These are phyloP conservation scores for Daldinia vernicosa DNA, from an alignment of 495 filamentous ascomycete species.

Conservation along the genomic window DNA sequence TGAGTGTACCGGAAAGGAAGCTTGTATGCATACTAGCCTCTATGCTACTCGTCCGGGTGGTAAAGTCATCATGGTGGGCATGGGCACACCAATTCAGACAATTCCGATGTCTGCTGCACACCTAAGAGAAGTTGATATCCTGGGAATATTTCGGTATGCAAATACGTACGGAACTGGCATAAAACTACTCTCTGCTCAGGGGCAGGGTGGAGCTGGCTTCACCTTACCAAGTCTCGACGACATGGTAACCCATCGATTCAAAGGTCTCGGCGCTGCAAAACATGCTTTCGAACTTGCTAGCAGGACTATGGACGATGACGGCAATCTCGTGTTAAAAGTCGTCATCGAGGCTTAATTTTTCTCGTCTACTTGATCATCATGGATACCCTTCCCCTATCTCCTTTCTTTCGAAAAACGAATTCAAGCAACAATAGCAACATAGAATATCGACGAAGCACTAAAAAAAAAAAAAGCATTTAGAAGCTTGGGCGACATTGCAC, in stretches of 20 bases:
- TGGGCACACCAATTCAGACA: slow-evolving; percentile 92
- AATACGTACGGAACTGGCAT: slow-evolving; percentile 88
- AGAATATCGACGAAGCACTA: slow-evolving; percentile 21
- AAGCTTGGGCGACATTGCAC: slow-evolving; percentile 18
- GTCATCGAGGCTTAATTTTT: slow-evolving; percentile 67
- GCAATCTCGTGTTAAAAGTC: slow-evolving; percentile 85
- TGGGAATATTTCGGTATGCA: slow-evolving; percentile 92
- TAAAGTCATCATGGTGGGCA: slow-evolving; percentile 86
- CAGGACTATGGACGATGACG: slow-evolving; percentile 77
- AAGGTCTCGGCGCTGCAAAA: slow-evolving; percentile 69
- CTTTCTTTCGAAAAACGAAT: slow-evolving; percentile 4
- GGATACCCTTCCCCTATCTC: slow-evolving; percentile 17
- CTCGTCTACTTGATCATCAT: not conserved
- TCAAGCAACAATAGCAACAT: slow-evolving; percentile 2
- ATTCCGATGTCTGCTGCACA: slow-evolving; percentile 86
- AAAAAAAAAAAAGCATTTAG: slow-evolving; percentile 28
- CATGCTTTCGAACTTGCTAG: slow-evolving; percentile 85
- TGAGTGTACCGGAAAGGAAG: slow-evolving; percentile 90
- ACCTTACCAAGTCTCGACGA: slow-evolving; percentile 69
- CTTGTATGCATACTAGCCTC: slow-evolving; percentile 85
- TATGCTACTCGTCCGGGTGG: slow-evolving; percentile 84
- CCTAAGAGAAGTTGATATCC: slow-evolving; percentile 86
- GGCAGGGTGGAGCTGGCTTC: slow-evolving; percentile 59
- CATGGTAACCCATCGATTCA: slow-evolving; percentile 80
- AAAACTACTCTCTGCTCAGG: slow-evolving; percentile 66